Conservation (phyloP, 768 basidiomycete genomes). For the Boletus rubescentipes region DNA sequence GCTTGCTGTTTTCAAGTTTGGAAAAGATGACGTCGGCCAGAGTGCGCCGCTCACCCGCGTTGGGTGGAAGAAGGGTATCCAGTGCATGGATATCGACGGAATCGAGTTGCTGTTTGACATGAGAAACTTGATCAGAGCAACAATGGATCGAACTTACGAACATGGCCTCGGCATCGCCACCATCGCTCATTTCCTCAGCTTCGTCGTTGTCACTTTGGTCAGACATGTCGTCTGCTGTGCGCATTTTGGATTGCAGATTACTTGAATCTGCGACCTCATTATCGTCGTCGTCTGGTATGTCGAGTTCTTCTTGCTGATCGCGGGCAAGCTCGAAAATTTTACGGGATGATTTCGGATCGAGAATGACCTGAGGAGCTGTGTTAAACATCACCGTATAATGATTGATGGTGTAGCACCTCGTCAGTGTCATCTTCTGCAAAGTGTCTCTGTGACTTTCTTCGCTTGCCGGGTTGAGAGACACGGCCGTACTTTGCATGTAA, state of each 20-base stretch:
- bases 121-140: constrained; percentile 4
- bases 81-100: constrained; percentile 83
- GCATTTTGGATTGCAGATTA: constrained; percentile 26
- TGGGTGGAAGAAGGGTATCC: constrained; percentile 76
- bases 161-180: constrained; percentile 53
- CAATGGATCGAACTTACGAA: constrained; percentile 44
- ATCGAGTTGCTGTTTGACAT: constrained; percentile 72
- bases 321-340: constrained; percentile 90
- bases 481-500: constrained; percentile 74
- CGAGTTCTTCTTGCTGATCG: constrained; percentile 90
- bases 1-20: constrained; percentile 74
- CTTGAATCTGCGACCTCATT: constrained; percentile 27
- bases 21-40: constrained; percentile 96
- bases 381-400: constrained; percentile 1
- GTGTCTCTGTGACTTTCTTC: constrained; percentile 57
- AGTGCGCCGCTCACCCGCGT: constrained; percentile 75
- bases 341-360: constrained; percentile 80
- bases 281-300: constrained; percentile 57
- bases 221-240: constrained; percentile 49
- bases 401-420: constrained; percentile 44
- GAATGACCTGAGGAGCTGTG: constrained; percentile 47
- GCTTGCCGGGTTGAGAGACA: constrained; percentile 71
- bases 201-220: constrained; percentile 51
- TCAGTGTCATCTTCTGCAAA: constrained; percentile 51
- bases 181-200: constrained; percentile 18